Percentiles rank a stretch among this genome's conserved stretches.
phyloP scores from a whole-genome alignment of 768 basidiomycete genomes.

The Pisolithus sp. region DNA sequence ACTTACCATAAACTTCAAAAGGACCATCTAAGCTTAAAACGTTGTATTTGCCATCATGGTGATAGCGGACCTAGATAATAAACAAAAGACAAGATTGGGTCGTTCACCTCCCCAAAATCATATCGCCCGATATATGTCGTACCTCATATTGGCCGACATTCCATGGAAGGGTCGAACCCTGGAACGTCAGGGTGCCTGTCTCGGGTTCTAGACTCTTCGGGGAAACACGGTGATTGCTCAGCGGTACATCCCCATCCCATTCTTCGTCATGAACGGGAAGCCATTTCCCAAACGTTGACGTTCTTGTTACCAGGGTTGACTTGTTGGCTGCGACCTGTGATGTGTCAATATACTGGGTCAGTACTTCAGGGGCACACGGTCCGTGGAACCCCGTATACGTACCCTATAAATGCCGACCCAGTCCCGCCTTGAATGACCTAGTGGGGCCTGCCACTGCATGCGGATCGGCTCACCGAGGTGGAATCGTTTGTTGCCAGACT shows the following conservation, averaged over 20 bases:
- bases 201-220: slow-evolving; percentile 38
- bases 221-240: slow-evolving; percentile 36
- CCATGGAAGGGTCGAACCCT: slow-evolving; percentile 81
- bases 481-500: slow-evolving; percentile 54
- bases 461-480: slow-evolving; percentile 88
- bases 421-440: slow-evolving; percentile 81
- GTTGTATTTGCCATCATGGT: slow-evolving; percentile 96
- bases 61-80: slow-evolving; percentile 64
- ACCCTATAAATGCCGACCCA: slow-evolving; percentile 95
- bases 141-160: slow-evolving; percentile 78
- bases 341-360: not conserved
- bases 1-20: slow-evolving; percentile 82
- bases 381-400: slow-evolving; percentile 5
- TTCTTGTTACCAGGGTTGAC: slow-evolving; percentile 74
- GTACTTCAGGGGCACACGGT: not conserved
- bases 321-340: slow-evolving; percentile 80
- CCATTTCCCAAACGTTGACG: slow-evolving; percentile 88
- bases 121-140: not conserved
- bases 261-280: slow-evolving; percentile 85
- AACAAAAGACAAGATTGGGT: not conserved
- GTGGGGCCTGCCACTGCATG: slow-evolving; percentile 83
- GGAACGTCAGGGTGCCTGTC: slow-evolving; percentile 67
- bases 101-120: not conserved
- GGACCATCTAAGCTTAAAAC: slow-evolving; percentile 85
- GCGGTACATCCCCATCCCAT: slow-evolving; percentile 83